A percentile compares a stretch with the other conserved stretches of the same genome.
Evolutionary conservation across 495 filamentous ascomycete genomes (phyloP).

Genomic region (Penicillium antarcticum): DNA sequence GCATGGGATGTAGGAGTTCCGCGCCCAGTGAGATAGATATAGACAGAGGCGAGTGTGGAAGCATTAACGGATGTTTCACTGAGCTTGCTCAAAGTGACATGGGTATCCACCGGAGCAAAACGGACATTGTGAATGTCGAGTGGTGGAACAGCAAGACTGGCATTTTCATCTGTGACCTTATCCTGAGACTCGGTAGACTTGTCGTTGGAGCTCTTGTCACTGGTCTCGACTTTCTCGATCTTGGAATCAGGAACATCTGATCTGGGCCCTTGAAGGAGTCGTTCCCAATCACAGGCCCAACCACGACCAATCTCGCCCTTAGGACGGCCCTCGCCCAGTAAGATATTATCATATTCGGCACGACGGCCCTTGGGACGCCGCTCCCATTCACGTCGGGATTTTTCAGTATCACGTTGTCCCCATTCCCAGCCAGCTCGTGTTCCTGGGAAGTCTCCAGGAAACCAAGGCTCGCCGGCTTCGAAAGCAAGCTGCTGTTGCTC

Average conservation of each 20-base stretch:
- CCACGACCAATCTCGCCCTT: slow-evolving; percentile 84
- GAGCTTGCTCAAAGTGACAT: slow-evolving; percentile 19
- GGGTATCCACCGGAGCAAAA: slow-evolving; percentile 18
- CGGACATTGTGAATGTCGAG: slow-evolving; percentile 32
- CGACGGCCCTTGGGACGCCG: slow-evolving; percentile 79
- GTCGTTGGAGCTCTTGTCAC: slow-evolving; percentile 10
- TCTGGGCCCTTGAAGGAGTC: slow-evolving; percentile 43
- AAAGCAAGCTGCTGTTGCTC: slow-evolving; percentile 80
- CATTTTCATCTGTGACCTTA: background rate
- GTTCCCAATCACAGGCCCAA: slow-evolving; percentile 86
- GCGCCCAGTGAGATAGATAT: slow-evolving; percentile 54
- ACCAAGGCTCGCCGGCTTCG: slow-evolving; percentile 76
- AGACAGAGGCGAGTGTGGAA: slow-evolving; percentile 52
- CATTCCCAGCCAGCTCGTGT: slow-evolving; percentile 76
- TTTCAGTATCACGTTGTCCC: slow-evolving; percentile 62
- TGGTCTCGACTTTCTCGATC: background rate
- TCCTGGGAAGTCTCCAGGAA: slow-evolving; percentile 84
- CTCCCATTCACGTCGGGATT: slow-evolving; percentile 67
- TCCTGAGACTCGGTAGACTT: slow-evolving; percentile 13
- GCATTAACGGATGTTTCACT: slow-evolving; percentile 17
- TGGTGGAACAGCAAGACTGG: slow-evolving; percentile 14
- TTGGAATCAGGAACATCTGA: background rate
- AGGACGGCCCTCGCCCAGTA: slow-evolving; percentile 61
- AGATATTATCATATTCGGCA: slow-evolving; percentile 70
- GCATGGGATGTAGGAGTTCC: slow-evolving; percentile 61